Evolutionary conservation across 805 yeast species (phyloP).

Genomic region (Hanseniaspora lindneri): DNA sequence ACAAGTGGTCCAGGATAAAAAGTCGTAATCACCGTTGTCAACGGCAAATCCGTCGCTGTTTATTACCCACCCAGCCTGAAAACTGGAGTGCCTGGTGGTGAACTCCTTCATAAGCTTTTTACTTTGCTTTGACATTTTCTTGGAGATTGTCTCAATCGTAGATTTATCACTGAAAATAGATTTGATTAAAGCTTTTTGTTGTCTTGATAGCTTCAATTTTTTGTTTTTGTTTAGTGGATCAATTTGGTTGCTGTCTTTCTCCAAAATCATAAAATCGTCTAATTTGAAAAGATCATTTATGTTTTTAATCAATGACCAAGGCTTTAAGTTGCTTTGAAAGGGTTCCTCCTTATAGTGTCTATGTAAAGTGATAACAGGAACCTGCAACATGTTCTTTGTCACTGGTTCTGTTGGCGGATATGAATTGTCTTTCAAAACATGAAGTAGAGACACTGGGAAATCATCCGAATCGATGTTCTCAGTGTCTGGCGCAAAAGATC

Average conservation of each 20-base stretch:
- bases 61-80: slow-evolving; percentile 35
- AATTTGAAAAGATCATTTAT: slow-evolving; percentile 46
- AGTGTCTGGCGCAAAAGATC: slow-evolving; percentile 65
- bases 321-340: slow-evolving; percentile 32
- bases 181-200: slow-evolving; percentile 37
- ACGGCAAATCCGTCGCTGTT: slow-evolving; percentile 17
- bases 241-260: slow-evolving; percentile 8
- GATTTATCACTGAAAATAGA: slow-evolving; percentile 46
- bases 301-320: slow-evolving; percentile 48
- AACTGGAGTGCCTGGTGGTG: slow-evolving; percentile 31
- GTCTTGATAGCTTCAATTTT: slow-evolving; percentile 5
- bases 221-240: slow-evolving; percentile 9
- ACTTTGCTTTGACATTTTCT: slow-evolving; percentile 63
- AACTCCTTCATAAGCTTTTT: slow-evolving; percentile 39
- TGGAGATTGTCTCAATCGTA: slow-evolving; percentile 40
- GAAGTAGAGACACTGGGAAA: slow-evolving; percentile 56
- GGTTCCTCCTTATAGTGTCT: slow-evolving; percentile 40
- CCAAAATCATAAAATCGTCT: slow-evolving; percentile 15
- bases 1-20: slow-evolving; percentile 41
- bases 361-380: slow-evolving; percentile 51
- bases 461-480: slow-evolving; percentile 32
- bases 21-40: slow-evolving; percentile 22
- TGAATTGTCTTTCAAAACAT: slow-evolving; percentile 48
- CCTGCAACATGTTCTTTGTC: slow-evolving; percentile 36
- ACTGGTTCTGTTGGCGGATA: slow-evolving; percentile 54